Percentiles rank a stretch among this genome's conserved stretches.
These are phyloP conservation scores for Chrysoporthe deuterocubensis DNA, from an alignment of 2,329 filamentous ascomycete genomes.

Conservation along the genomic window DNA sequence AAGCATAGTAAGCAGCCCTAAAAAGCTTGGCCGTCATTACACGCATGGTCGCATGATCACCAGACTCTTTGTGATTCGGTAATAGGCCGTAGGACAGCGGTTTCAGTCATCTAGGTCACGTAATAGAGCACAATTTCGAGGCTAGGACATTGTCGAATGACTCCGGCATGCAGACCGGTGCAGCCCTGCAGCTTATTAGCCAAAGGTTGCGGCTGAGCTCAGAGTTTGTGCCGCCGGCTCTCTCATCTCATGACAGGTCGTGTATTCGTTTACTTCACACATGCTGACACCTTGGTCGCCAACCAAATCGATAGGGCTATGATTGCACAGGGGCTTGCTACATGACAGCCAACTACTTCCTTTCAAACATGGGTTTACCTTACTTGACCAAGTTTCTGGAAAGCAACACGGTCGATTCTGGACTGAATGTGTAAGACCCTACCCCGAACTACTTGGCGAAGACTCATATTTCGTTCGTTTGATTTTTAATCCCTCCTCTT, in stretches of 20 bases:
- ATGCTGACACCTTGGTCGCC: neutral
- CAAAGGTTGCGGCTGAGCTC: neutral
- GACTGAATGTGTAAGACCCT: neutral
- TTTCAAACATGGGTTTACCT: neutral
- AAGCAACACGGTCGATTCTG: neutral
- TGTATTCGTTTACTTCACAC: neutral
- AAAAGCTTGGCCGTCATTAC: neutral
- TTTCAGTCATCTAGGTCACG: neutral
- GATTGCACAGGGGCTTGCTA: neutral
- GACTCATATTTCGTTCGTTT: neutral
- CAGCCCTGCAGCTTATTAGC: neutral
- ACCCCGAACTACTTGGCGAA: neutral
- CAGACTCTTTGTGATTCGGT: neutral
- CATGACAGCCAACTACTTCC: neutral
- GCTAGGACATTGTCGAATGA: neutral
- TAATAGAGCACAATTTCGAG: neutral
- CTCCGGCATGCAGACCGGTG: neutral
- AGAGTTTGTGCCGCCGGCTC: neutral
- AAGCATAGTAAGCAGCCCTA: neutral
- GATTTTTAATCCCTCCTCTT: too few relatives aligned
- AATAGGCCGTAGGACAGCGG: neutral
- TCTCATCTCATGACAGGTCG: neutral
- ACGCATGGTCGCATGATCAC: conserved; percentile 6
- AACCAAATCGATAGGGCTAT: neutral
- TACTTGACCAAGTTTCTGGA: neutral